Evolutionary conservation across 2,329 filamentous ascomycete species (phyloP).

Genomic region (Gaeumannomyces tritici): DNA sequence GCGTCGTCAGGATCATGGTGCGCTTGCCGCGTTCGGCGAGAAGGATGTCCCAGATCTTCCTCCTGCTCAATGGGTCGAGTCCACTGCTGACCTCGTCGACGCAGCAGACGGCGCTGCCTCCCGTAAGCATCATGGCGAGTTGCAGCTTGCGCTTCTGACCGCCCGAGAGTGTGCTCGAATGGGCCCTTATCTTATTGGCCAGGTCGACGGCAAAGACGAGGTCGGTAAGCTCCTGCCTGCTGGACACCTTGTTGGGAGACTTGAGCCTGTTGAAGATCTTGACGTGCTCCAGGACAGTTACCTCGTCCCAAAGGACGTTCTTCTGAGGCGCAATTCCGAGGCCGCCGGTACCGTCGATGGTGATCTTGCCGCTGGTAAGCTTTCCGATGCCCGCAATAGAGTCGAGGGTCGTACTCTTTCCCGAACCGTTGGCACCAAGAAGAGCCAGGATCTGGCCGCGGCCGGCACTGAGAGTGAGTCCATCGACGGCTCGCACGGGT

Average conservation of each 20-base stretch:
- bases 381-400: conserved; percentile 76
- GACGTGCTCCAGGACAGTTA: conserved; percentile 81
- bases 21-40: conserved; percentile 71
- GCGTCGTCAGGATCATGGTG: conserved; percentile 82
- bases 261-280: conserved; percentile 78
- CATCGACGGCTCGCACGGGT: conserved; percentile 69
- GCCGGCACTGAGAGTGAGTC: conserved; percentile 59
- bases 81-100: conserved; percentile 88
- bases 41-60: conserved; percentile 92
- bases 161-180: conserved; percentile 71
- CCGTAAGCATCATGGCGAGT: conserved; percentile 90
- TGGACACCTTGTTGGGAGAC: conserved; percentile 44
- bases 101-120: conserved; percentile 78
- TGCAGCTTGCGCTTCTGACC: conserved; percentile 91
- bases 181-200: conserved; percentile 60
- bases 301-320: conserved; percentile 85
- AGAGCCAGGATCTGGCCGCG: conserved; percentile 79
- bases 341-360: conserved; percentile 67
- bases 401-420: conserved; percentile 84
- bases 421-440: conserved; percentile 80
- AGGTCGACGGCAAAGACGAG: conserved; percentile 68
- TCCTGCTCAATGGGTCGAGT: conserved; percentile 73
- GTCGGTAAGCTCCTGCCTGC: conserved; percentile 46
- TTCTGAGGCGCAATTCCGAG: conserved; percentile 86
- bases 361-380: conserved; percentile 66